Percentiles rank a stretch among this genome's conserved stretches.
Evolutionary conservation across 148 eudicot species (phyloP).

Genomic region (Silene conica): DNA sequence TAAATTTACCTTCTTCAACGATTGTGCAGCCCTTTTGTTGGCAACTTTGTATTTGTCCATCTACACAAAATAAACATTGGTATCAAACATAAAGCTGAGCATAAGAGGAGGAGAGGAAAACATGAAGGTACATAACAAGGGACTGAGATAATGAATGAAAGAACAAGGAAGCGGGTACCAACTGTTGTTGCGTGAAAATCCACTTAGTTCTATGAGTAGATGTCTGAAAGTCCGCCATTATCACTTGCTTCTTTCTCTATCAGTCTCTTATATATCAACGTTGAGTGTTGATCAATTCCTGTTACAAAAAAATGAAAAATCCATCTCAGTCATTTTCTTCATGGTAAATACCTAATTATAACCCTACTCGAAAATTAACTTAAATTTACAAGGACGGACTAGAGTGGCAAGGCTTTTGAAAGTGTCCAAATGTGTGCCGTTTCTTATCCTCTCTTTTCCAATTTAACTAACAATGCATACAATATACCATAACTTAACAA

Average conservation of each 20-base stretch:
- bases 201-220: slow-evolving; percentile 90
- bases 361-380: too few relatives aligned
- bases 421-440: too few relatives aligned
- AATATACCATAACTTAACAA: too few relatives aligned
- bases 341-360: too few relatives aligned
- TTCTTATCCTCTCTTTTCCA: too few relatives aligned
- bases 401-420: too few relatives aligned
- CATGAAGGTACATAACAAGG: not conserved
- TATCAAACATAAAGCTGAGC: not conserved
- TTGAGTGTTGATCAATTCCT: not conserved
- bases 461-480: too few relatives aligned
- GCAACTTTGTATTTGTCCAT: slow-evolving; percentile 73
- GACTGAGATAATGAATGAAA: not conserved
- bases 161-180: slow-evolving; percentile 31
- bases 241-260: not conserved
- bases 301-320: not conserved
- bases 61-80: slow-evolving; percentile 26
- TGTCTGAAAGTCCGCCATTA: slow-evolving; percentile 89
- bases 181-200: slow-evolving; percentile 77
- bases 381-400: too few relatives aligned
- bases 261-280: not conserved
- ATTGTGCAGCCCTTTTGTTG: slow-evolving; percentile 73
- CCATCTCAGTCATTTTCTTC: not conserved
- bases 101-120: not conserved
- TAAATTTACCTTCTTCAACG: slow-evolving; percentile 59